Evolutionary conservation across 192 early-diverging fungal species (phyloP), one percentile per base, ranked within the genome.

Genomic region (Gamsiella multidivaricata): DNA sequence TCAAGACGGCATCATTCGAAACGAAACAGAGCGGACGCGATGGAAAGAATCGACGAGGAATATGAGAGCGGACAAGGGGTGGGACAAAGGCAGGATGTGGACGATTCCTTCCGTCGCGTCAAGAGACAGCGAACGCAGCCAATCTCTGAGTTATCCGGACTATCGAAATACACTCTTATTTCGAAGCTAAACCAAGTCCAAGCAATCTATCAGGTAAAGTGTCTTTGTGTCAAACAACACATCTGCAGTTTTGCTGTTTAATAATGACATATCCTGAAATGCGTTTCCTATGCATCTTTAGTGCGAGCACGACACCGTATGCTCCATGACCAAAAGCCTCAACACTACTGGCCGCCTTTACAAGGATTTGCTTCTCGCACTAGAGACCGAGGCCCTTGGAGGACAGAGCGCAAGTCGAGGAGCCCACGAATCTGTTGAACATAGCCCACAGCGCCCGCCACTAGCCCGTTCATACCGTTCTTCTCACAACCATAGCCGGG

Each of bases 151-250:
- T 5, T 51, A 15, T 5, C n/a, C 29, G n/a, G 15, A 3, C 3
- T 28, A 22, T 54, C 51, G 3, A 52, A 64, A n/a, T 3, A 26
- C 5, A 5, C 20, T 28, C 49, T 64, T 0, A 5, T 42, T 3
- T 36, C 47, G 9, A 53, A 55, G 25, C 42, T 65, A n/a, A 29
- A 65, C 22, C 53, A 65, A 12, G 22, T 55, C 22, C 64, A 65
- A 15, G 10, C 10, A 4, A 47, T 55, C 2, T 65, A 55, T 46
- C 25, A 55, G 53, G 64, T 55, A 20, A 46, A 46, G 7, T 5
- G 2, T 22, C 5, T 46, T 25, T 3, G 14, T 7, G 15, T n/a
- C n/a, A n/a, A n/a, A n/a, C n/a, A n/a, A 39, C 37, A 46, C 11
- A 2, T 42, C 29, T 39, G 20, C 5, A 42, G 20, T 34, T 15